phyloP scores from a whole-genome alignment of 2,329 filamentous ascomycete genomes.

The Neodidymelliopsis sp. region DNA sequence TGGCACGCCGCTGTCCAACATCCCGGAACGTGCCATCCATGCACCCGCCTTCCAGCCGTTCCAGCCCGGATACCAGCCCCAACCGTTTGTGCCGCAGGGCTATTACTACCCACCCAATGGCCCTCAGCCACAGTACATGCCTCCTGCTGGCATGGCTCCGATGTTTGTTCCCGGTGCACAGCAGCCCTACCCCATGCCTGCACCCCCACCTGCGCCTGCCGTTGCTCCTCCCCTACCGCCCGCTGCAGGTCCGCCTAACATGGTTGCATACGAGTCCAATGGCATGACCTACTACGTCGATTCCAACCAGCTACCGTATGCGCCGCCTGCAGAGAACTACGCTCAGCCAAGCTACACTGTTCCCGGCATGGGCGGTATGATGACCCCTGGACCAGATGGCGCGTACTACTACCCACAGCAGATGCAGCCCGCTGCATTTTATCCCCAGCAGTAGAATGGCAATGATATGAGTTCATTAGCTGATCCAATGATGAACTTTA shows the following conservation, averaged over 20 bases:
- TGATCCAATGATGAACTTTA: not conserved
- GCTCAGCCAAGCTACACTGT: conserved; percentile 60
- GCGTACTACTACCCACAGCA: conserved; percentile 67
- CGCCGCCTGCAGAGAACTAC: conserved; percentile 56
- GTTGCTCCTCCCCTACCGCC: conserved; percentile 46
- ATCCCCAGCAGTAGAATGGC: conserved; percentile 50
- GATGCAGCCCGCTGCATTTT: conserved; percentile 63
- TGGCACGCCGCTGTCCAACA: conserved; percentile 86
- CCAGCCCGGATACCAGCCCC: conserved; percentile 62
- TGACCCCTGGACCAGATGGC: conserved; percentile 66
- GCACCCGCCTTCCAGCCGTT: conserved; percentile 84
- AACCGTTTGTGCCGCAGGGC: conserved; percentile 48
- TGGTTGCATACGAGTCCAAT: conserved; percentile 85
- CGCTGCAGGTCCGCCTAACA: conserved; percentile 56
- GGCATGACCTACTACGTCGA: conserved; percentile 98
- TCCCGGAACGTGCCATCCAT: conserved; percentile 90
- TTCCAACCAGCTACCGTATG: conserved; percentile 68
- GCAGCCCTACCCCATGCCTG: conserved; percentile 55
- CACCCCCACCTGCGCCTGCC: conserved; percentile 41
- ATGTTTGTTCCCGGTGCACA: conserved; percentile 66
- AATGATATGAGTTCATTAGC: not conserved
- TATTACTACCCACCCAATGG: conserved; percentile 69
- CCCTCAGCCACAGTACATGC: conserved; percentile 53
- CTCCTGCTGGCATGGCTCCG: conserved; percentile 58
- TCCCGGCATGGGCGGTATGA: conserved; percentile 79